Conservation (phyloP, 805 yeast species). For the Deakozyma indianensis region DNA sequence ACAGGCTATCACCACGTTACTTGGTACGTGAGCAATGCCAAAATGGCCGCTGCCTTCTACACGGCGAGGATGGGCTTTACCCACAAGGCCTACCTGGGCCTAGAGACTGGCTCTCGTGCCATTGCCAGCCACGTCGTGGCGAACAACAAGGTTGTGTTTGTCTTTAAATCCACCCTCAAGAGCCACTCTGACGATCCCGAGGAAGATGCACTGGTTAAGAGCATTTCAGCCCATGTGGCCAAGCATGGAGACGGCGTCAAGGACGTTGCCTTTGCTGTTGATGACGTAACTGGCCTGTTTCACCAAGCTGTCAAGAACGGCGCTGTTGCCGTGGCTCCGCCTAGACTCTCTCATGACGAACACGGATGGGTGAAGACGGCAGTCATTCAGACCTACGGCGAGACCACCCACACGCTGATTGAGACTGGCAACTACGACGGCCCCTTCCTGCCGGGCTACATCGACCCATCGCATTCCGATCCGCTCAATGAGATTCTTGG, state of each 20-base stretch:
- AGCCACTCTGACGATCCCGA: conserved; percentile 14
- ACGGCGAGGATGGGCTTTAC: conserved; percentile 46
- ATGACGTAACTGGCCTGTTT: conserved; percentile 31
- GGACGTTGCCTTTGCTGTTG: conserved; percentile 57
- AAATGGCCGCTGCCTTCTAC: conserved; percentile 42
- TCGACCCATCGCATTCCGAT: conserved; percentile 8
- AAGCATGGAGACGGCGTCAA: conserved; percentile 71
- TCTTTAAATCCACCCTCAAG: conserved; percentile 27
- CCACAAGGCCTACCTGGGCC: conserved; percentile 46
- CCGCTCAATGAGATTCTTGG: conserved; percentile 19
- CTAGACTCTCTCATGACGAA: conserved; percentile 23
- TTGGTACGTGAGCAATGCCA: conserved; percentile 63
- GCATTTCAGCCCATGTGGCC: conserved; percentile 32
- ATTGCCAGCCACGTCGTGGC: conserved; percentile 45
- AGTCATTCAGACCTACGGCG: conserved; percentile 39
- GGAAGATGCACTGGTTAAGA: conserved; percentile 17
- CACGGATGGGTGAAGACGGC: conserved; percentile 42
- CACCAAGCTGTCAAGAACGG: conserved; percentile 37
- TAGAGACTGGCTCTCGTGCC: conserved; percentile 51
- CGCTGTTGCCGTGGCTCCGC: conserved; percentile 27
- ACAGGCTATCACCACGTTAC: conserved; percentile 51
- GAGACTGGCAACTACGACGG: conserved; percentile 25
- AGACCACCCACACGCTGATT: conserved; percentile 55
- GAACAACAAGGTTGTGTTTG: conserved; percentile 40
- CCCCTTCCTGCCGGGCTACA: conserved; percentile 43